Conservation (phyloP, 169 alveolate genomes). For the Plasmodium coatneyi region DNA sequence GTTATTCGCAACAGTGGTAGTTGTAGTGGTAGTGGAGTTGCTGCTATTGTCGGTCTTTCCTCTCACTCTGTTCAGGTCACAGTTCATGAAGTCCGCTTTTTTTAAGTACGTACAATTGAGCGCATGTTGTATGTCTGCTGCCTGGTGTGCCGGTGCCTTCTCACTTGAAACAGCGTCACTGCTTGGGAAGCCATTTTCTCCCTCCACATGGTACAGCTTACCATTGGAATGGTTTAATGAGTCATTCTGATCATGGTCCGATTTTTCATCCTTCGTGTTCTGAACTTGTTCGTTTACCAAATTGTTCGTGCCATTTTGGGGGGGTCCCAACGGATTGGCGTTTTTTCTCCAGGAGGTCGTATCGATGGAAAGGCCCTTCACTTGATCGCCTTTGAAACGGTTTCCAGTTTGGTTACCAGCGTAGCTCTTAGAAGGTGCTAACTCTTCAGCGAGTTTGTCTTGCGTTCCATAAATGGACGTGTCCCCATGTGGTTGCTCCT, state of each 20-base stretch:
- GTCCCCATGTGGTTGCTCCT: background rate
- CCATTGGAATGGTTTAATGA: background rate
- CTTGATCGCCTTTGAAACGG: background rate
- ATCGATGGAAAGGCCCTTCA: background rate
- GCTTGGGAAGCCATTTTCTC: background rate
- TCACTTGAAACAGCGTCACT: background rate
- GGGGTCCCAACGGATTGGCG: background rate
- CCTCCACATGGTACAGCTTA: background rate
- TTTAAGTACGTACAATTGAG: background rate
- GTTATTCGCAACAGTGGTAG: background rate
- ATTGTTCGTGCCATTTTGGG: background rate
- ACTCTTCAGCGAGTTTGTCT: background rate
- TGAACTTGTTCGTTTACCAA: background rate
- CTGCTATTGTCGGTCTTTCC: background rate
- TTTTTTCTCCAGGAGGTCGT: background rate
- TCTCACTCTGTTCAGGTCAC: background rate
- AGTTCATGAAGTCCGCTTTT: background rate
- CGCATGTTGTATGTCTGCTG: background rate
- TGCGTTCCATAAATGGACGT: background rate
- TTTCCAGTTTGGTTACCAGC: background rate
- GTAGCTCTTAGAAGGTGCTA: background rate
- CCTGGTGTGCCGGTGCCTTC: background rate
- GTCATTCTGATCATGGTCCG: background rate
- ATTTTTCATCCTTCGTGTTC: background rate
- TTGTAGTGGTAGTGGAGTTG: conserved; percentile 24